A percentile compares a stretch with the other conserved stretches of the same genome.
phyloP scores from a whole-genome alignment of 1,284 basidiomycete species.

The Pisolithus thermaeus region DNA sequence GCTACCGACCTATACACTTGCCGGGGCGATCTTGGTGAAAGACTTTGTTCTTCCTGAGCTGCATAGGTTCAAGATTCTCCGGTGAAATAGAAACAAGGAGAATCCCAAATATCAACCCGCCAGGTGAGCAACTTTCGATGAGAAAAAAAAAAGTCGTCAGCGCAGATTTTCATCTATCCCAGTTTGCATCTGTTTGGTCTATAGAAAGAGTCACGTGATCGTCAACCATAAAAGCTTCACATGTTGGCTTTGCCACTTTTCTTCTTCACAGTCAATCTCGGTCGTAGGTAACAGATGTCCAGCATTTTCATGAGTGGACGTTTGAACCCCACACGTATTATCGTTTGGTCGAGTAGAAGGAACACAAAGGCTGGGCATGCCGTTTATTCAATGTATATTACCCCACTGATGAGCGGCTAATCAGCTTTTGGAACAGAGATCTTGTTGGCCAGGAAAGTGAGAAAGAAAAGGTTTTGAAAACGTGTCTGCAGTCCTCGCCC shows the following conservation, averaged over 20 bases:
- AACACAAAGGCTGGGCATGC: constrained; percentile 65
- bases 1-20: constrained; percentile 19
- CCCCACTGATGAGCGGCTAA: constrained; percentile 55
- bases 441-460: not conserved
- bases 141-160: constrained; percentile 10
- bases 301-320: constrained; percentile 17
- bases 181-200: constrained; percentile 30
- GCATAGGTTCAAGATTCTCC: constrained; percentile 46
- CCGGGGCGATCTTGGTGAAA: constrained; percentile 45
- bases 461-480: not conserved
- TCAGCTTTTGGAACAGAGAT: constrained; percentile 58
- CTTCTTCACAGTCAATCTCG: constrained; percentile 59
- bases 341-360: constrained; percentile 33
- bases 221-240: constrained; percentile 17
- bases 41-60: constrained; percentile 42
- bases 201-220: constrained; percentile 44
- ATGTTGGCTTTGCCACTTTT: constrained; percentile 7
- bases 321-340: constrained; percentile 13
- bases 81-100: constrained; percentile 28
- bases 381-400: constrained; percentile 40
- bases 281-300: constrained; percentile 32
- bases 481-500: too few relatives aligned
- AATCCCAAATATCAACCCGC: constrained; percentile 65
- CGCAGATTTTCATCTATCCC: constrained; percentile 9
- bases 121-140: constrained; percentile 64